Base-by-base conservation (phyloP, 208 protist species). In the Crithidia expoeki region DNA sequence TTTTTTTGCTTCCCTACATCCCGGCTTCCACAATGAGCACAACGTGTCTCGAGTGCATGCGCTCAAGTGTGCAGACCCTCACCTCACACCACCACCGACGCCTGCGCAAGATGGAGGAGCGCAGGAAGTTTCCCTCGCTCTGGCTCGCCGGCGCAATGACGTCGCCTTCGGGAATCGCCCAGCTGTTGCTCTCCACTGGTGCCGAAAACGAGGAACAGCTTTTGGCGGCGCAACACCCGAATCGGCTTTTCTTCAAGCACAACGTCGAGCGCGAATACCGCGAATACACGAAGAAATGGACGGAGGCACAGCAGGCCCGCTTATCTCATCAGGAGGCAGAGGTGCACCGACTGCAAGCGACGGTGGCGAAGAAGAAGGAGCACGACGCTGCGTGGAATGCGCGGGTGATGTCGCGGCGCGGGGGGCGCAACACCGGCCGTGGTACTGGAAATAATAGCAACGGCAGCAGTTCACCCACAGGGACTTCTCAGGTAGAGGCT, bases 151-250 rank as follows among this genome's bases (percentile, higher is more conserved):
- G 79, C 7, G 69, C 75, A 5, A 78, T 78, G 62, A 87, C 82
- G 3, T 73, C 74, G 7, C 61, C 73, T 0, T 30, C 56, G 0
- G 60, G 73, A 17, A 28, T 82, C 28, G 62, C 68, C 38, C 61
- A 80, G 57, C 55, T 84, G 49, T 64, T 76, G 23, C 68, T 61
- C 23, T 46, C 66, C 12, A 72, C 67, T 16, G 77, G 81, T 38
- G 62, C 70, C 10, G 79, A 77, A 51, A 83, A 47, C 17, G 78
- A 79, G 40, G 80, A 90, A 71, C 84, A 86, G 75, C 79, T 86
- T 33, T 64, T 86, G 49, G 64, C 66, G 19, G 58, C 80, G 6
- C 76, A 85, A 25, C 89, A 94, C 64, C 89, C 89, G 11, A 94
- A 94, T 62, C 69, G 83, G 0, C n/a, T 50, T 11, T 76, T 86